Percentiles rank a stretch among this genome's conserved stretches.
These are phyloP conservation scores for Wickerhamomyces ciferrii DNA, from an alignment of 805 yeast genomes.

Conservation along the genomic window DNA sequence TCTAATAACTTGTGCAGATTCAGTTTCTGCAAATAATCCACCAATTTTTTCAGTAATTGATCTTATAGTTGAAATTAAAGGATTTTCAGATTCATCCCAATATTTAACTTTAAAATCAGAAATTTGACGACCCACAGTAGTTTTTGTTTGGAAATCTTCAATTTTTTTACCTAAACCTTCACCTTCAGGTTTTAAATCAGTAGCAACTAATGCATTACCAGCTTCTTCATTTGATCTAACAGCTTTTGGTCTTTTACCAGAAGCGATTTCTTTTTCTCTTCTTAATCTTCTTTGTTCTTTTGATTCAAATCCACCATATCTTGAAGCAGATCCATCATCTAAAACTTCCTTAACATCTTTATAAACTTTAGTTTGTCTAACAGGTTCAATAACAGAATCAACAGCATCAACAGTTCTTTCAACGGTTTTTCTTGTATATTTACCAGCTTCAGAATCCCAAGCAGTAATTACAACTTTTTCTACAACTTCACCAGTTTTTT, in stretches of 20 bases:
- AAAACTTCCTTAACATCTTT: slow-evolving; percentile 84
- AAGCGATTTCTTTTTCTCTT: slow-evolving; percentile 56
- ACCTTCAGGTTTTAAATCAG: slow-evolving; percentile 72
- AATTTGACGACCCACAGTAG: slow-evolving; percentile 62
- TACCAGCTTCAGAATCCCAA: slow-evolving; percentile 94
- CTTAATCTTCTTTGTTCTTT: slow-evolving; percentile 76
- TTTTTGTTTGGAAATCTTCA: slow-evolving; percentile 60
- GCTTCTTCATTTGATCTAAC: slow-evolving; percentile 78
- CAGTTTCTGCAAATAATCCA: slow-evolving; percentile 86
- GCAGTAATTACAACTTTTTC: slow-evolving; percentile 87
- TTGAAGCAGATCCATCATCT: slow-evolving; percentile 83
- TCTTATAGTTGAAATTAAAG: slow-evolving; percentile 75
- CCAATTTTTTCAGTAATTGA: slow-evolving; percentile 75
- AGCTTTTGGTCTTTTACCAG: slow-evolving; percentile 58
- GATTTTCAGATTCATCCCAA: slow-evolving; percentile 94
- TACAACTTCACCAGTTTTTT: slow-evolving; percentile 89
- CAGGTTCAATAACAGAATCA: slow-evolving; percentile 89
- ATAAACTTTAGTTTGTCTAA: slow-evolving; percentile 83
- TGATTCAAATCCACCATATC: slow-evolving; percentile 89
- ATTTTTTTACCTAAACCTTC: slow-evolving; percentile 61
- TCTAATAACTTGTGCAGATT: slow-evolving; percentile 86
- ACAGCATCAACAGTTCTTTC: slow-evolving; percentile 75
- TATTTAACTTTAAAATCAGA: slow-evolving; percentile 55
- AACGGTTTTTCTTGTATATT: slow-evolving; percentile 84
- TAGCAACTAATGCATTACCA: slow-evolving; percentile 76